These are phyloP conservation scores for Taphrina pruni DNA, from an alignment of 1,139 yeast genomes.

Conservation along the genomic window DNA sequence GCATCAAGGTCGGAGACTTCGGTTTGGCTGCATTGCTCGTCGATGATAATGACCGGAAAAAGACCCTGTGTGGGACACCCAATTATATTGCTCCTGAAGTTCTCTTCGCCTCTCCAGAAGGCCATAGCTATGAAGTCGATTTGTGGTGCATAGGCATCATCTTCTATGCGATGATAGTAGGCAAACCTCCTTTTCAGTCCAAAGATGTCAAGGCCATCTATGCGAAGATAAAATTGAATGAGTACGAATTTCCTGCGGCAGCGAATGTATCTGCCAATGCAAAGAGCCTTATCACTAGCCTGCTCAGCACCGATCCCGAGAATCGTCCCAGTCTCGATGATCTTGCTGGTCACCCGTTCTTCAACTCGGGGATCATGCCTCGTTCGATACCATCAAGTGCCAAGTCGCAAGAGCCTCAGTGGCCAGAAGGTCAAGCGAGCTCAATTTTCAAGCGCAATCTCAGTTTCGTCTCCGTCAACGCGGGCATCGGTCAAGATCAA, in stretches of 20 bases:
- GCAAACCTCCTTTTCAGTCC: slow-evolving; percentile 94
- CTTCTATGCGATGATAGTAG: slow-evolving; percentile 89
- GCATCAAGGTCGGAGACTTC: slow-evolving; percentile 91
- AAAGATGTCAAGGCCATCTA: slow-evolving; percentile 92
- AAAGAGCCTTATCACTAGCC: slow-evolving; percentile 67
- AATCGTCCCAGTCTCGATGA: slow-evolving; percentile 82
- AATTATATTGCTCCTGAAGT: slow-evolving; percentile 98
- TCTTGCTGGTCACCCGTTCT: slow-evolving; percentile 81
- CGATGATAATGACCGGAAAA: slow-evolving; percentile 83
- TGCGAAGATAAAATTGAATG: slow-evolving; percentile 85
- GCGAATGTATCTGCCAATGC: slow-evolving; percentile 75
- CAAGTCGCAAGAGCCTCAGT: slow-evolving; percentile 63
- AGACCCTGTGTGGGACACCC: slow-evolving; percentile 96
- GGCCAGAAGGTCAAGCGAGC: slow-evolving; percentile 41
- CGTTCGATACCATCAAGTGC: slow-evolving; percentile 68
- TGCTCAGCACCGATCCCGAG: slow-evolving; percentile 78
- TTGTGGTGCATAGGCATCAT: slow-evolving; percentile 99
- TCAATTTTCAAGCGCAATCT: slow-evolving; percentile 37
- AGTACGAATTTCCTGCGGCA: slow-evolving; percentile 79
- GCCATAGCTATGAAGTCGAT: slow-evolving; percentile 95
- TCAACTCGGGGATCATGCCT: slow-evolving; percentile 79
- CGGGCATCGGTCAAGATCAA: slow-evolving; percentile 44
- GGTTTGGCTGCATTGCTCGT: slow-evolving; percentile 96
- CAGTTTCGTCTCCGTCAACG: slow-evolving; percentile 37
- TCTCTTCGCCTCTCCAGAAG: slow-evolving; percentile 71